Percentiles rank a stretch among this genome's conserved stretches.
These are phyloP conservation scores for Diplodia sapinea DNA, from an alignment of 2,329 filamentous ascomycete genomes.

Conservation along the genomic window DNA sequence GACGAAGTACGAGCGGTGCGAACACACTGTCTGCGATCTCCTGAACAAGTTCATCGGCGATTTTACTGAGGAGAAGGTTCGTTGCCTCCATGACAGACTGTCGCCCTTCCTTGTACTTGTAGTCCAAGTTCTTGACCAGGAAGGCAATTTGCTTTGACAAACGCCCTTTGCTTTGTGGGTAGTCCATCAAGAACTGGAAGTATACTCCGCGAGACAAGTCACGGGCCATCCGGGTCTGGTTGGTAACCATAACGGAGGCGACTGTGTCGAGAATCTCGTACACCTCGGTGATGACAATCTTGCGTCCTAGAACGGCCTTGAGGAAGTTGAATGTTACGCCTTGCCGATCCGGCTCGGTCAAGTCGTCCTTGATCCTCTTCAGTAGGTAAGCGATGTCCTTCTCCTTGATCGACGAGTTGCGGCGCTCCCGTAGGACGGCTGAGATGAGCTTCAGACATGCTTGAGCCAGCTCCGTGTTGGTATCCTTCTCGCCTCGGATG, in stretches of 20 bases:
- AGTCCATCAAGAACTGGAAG: slow-evolving; percentile 92
- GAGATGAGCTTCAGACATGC: slow-evolving; percentile 87
- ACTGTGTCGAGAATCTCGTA: slow-evolving; percentile 93
- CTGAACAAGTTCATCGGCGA: slow-evolving; percentile 79
- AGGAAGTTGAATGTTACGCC: slow-evolving; percentile 95
- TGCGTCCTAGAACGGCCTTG: slow-evolving; percentile 82
- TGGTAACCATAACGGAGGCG: slow-evolving; percentile 92
- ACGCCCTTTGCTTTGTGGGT: slow-evolving; percentile 86
- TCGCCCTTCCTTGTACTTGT: slow-evolving; percentile 84
- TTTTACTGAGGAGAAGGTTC: slow-evolving; percentile 83
- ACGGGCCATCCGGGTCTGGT: slow-evolving; percentile 85
- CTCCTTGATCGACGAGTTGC: slow-evolving; percentile 77
- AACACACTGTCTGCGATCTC: slow-evolving; percentile 83
- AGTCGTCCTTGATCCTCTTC: slow-evolving; percentile 79
- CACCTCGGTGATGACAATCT: slow-evolving; percentile 81
- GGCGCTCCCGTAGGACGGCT: slow-evolving; percentile 80
- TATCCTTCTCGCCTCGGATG: slow-evolving; percentile 77
- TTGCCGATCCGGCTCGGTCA: slow-evolving; percentile 90
- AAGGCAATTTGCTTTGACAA: slow-evolving; percentile 91
- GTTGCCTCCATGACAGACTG: slow-evolving; percentile 93
- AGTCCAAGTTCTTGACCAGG: slow-evolving; percentile 87
- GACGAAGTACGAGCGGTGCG: slow-evolving; percentile 80
- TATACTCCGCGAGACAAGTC: slow-evolving; percentile 89
- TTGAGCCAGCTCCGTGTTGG: slow-evolving; percentile 82
- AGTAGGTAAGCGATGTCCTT: slow-evolving; percentile 82